These are phyloP conservation scores for Glebionis coronaria DNA, from an alignment of 129 eudicot species.

Conservation along the genomic window DNA sequence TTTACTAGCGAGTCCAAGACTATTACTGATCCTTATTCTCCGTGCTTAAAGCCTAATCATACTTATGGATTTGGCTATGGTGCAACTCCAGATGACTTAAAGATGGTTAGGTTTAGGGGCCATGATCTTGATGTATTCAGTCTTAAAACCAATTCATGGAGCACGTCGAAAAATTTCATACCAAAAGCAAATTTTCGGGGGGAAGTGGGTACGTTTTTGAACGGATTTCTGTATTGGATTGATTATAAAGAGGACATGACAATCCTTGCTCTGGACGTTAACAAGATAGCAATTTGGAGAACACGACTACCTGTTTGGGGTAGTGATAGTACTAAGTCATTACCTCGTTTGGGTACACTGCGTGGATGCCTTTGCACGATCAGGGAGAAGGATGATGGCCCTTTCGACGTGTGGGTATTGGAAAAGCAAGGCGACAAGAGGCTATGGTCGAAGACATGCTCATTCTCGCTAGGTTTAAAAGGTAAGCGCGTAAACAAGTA, in stretches of 20 bases:
- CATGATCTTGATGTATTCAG: background rate
- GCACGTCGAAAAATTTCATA: background rate
- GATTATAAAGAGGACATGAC: background rate
- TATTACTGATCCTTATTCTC: background rate
- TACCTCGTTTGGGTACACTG: background rate
- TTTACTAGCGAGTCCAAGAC: background rate
- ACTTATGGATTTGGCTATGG: background rate
- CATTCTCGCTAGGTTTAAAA: background rate
- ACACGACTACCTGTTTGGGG: background rate
- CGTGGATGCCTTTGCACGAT: background rate
- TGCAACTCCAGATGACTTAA: background rate
- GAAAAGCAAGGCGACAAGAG: background rate
- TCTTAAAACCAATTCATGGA: background rate
- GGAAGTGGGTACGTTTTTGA: background rate
- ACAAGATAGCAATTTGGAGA: background rate
- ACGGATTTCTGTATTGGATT: background rate
- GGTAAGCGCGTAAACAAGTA: background rate
- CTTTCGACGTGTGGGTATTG: background rate
- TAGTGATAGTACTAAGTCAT: background rate
- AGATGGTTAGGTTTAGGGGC: background rate
- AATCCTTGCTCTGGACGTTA: background rate
- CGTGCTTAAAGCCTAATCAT: background rate
- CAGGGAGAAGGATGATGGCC: background rate
- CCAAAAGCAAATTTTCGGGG: background rate
- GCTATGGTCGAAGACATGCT: background rate